Evolutionary conservation across 2,329 filamentous ascomycete genomes (phyloP).

Genomic region (Metarhizium sp.): DNA sequence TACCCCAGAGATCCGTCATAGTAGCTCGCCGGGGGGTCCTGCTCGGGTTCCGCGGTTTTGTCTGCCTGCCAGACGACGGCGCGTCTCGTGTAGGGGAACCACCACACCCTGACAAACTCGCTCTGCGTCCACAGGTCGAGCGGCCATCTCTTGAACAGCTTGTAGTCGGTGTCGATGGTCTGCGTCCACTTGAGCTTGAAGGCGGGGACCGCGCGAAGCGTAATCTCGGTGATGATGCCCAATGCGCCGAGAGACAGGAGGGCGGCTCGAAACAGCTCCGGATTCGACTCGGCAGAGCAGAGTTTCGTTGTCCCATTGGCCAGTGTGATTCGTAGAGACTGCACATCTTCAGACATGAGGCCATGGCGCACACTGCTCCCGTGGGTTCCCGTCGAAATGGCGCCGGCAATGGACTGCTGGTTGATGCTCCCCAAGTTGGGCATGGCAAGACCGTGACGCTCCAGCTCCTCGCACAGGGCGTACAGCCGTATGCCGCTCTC

Average conservation of each 20-base stretch:
- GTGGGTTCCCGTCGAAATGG: conserved; percentile 88
- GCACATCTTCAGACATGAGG: conserved; percentile 69
- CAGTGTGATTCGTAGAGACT: conserved; percentile 69
- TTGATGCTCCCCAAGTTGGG: conserved; percentile 93
- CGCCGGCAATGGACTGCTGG: conserved; percentile 84
- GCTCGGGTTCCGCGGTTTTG: conserved; percentile 55
- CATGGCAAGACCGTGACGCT: conserved; percentile 69
- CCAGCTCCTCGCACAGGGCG: conserved; percentile 64
- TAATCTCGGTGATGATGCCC: conserved; percentile 84
- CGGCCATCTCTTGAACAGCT: conserved; percentile 64
- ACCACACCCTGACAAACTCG: conserved; percentile 94
- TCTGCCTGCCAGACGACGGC: conserved; percentile 88
- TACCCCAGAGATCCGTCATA: conserved; percentile 79
- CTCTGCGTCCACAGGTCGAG: conserved; percentile 68
- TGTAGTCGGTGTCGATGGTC: conserved; percentile 59
- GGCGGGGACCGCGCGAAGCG: conserved; percentile 68
- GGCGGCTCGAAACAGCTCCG: conserved; percentile 78
- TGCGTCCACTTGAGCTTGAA: conserved; percentile 87
- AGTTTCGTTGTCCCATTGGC: conserved; percentile 65
- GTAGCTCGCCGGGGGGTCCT: conserved; percentile 57
- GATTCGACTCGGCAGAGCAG: conserved; percentile 61
- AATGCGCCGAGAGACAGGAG: conserved; percentile 81
- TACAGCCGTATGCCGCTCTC: conserved; percentile 83
- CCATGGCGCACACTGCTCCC: conserved; percentile 80
- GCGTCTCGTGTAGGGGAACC: conserved; percentile 85